Evolutionary conservation across 1,284 basidiomycete species (phyloP), one percentile per base, ranked within the genome.

Genomic region (Boletus hoseneyae): DNA sequence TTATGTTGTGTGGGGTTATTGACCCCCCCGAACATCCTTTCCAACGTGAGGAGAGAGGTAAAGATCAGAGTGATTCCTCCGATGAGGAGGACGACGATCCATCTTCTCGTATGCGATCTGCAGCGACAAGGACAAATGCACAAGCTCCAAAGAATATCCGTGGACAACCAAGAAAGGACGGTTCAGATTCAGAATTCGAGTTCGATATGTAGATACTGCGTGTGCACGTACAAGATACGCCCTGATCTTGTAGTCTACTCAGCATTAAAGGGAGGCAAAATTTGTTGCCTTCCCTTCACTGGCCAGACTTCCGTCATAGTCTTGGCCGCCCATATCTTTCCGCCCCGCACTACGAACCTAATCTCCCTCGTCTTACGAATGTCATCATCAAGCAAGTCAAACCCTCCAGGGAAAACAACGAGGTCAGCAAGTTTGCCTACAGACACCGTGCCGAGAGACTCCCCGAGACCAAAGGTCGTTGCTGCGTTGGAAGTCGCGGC

Each of bases 251-350:
- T 29, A 47, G 25, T 51, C 50, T 67, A 85, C 44, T 83, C 80
- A 1, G 76, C 73, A 64, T 86, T 87, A 45, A 86, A 66, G 16
- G 77, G 74, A 23, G 84, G 82, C 60, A 82, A 66, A 7, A 57
- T 57, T 53, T 78, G 77, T 51, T 71, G 76, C 57, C 73, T 74
- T 15, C 83, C 81, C 50, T 79, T 74, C 34, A 79, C 64, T 5
- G 85, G 85, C 84, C 84, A 87, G 3, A 83, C 68, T 61, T 88
- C 84, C 29, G 71, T 73, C 84, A 87, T 80, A 2, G 75, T 80
- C 27, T 72, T 68, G 0, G 84, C 82, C 47, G 81, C 73, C 82
- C 85, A 87, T 37, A 87, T 68, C 47, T 83, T 73, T 29, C 85
- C 84, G 33, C 84, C 83, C 38, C 81, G 70, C 2, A 73, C 75